phyloP scores from a whole-genome alignment of 2,329 filamentous ascomycete species.

The Pezicula neosporulosa region DNA sequence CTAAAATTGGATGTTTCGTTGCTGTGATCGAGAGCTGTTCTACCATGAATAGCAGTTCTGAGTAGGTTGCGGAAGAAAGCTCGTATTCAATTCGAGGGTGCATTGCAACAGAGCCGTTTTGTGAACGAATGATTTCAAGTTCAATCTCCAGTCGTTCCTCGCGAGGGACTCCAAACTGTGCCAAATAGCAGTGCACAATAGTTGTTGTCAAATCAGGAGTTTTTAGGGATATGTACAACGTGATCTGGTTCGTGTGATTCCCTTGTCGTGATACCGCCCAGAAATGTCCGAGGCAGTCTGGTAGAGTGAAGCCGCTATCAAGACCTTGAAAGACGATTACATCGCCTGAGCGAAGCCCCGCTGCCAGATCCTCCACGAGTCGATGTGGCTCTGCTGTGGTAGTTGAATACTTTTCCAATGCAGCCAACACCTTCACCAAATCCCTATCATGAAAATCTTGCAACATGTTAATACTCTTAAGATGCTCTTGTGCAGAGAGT shows the following conservation, averaged over 20 bases:
- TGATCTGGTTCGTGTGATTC: conserved; percentile 12
- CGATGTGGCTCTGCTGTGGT: conserved; percentile 6
- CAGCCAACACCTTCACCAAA: conserved; percentile 22
- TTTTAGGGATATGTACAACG: conserved; percentile 31
- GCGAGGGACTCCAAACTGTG: conserved; percentile 29
- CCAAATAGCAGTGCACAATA: conserved; percentile 32
- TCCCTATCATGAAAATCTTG: conserved; percentile 26
- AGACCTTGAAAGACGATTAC: conserved; percentile 31
- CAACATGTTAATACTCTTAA: conserved; percentile 29
- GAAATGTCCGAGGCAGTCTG: conserved; percentile 28
- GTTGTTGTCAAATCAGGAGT: conserved; percentile 27
- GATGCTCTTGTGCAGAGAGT: conserved; percentile 27
- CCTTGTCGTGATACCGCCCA: conserved; percentile 27
- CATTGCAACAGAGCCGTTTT: conserved; percentile 2
- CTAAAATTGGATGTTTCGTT: conserved; percentile 20
- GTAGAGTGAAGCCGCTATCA: conserved; percentile 30
- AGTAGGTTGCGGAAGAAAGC: conserved; percentile 20
- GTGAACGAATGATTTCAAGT: conserved; percentile 19
- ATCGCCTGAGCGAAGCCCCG: conserved; percentile 23
- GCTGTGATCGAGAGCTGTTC: conserved; percentile 27
- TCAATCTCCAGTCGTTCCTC: conserved; percentile 30
- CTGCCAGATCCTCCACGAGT: conserved; percentile 17
- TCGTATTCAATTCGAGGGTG: not conserved
- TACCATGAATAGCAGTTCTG: conserved; percentile 28
- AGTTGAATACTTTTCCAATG: conserved; percentile 7